These are phyloP conservation scores for Pharnaceum exiguum DNA, from an alignment of 148 eudicot genomes.

Conservation along the genomic window DNA sequence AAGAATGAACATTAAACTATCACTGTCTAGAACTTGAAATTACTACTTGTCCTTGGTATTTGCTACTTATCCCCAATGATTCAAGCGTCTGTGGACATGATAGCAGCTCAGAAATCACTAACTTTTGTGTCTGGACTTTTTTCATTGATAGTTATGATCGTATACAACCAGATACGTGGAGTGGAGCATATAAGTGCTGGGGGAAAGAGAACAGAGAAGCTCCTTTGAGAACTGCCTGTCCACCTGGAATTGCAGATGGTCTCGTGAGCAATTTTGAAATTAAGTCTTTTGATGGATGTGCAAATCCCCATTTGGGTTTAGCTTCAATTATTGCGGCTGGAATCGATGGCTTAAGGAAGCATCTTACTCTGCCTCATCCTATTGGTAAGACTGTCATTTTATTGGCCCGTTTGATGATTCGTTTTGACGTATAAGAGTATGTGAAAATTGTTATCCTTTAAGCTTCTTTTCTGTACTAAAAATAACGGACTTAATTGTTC, in stretches of 20 bases:
- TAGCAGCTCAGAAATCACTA: no score
- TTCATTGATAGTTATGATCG: constrained; percentile 68
- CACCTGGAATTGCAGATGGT: constrained; percentile 80
- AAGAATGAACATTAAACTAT: no score
- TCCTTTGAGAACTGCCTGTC: constrained; percentile 86
- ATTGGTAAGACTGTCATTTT: constrained; percentile 47
- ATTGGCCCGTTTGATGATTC: neutral
- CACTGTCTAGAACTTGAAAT: no score
- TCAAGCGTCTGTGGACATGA: no score
- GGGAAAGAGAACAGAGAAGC: constrained; percentile 93
- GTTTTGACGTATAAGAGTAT: neutral
- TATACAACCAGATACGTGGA: constrained; percentile 90
- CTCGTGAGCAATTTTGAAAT: constrained; percentile 94
- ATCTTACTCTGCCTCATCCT: constrained; percentile 66
- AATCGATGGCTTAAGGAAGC: constrained; percentile 78
- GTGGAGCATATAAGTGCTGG: constrained; percentile 95
- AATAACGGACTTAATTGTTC: no score
- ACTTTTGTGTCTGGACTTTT: neutral
- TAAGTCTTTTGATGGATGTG: constrained; percentile 87
- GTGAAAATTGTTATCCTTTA: no score
- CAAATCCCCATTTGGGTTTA: constrained; percentile 80
- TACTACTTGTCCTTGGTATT: no score
- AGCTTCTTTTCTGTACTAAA: no score
- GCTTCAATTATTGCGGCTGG: constrained; percentile 89
- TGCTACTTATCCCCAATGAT: no score